Base-by-base conservation (phyloP, 2,329 filamentous ascomycete genomes). In the Arthrobotrys sinensis region DNA sequence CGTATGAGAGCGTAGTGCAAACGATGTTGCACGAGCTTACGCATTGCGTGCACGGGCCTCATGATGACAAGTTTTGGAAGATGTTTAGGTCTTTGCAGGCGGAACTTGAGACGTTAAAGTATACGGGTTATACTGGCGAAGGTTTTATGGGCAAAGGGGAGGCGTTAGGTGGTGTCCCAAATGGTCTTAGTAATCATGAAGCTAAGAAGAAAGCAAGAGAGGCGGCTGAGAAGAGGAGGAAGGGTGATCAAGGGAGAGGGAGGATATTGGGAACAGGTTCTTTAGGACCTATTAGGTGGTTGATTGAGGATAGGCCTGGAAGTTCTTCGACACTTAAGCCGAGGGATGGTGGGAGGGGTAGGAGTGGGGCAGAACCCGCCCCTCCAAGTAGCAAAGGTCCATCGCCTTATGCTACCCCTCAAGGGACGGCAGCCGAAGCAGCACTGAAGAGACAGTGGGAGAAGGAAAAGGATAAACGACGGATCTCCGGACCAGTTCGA, bases 11-110 rank as follows among this genome's bases (percentile, higher is more conserved):
- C 80, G 88, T 97, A 6, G 87, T 93, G 50, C 94, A 97, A 84
- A 98, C 95, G 0, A 92, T 98, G 90, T 89, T 98, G 19, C 95
- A 98, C 83, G 95, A 98, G 86, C 89, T 98, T 1, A 91, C 90
- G n/a, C 95, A 98, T 82, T 97, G 92, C 80, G 89, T 93, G 10
- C 90, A 91, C 84, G 93, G 93, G 0, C 92, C 93, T 1, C 95
- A 98, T 83, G 90, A 97, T 82, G 88, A 87, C 55, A 88, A 91
- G 40, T 98, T 98, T 82, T 90, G 97, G 76, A 50, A 53, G n/a
- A 65, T 75, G 63, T 79, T 75, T 53, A 24, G 64, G 81, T 90
- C 90, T 0, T 86, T 97, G 4, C 97, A 94, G 93, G 91, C 97
- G 81, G 91, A 97, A 83, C 88, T 97, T 3, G 90, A 95, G 19